These are phyloP conservation scores for Apostasia ramifera DNA, from an alignment of 106 monocot genomes.

Conservation along the genomic window DNA sequence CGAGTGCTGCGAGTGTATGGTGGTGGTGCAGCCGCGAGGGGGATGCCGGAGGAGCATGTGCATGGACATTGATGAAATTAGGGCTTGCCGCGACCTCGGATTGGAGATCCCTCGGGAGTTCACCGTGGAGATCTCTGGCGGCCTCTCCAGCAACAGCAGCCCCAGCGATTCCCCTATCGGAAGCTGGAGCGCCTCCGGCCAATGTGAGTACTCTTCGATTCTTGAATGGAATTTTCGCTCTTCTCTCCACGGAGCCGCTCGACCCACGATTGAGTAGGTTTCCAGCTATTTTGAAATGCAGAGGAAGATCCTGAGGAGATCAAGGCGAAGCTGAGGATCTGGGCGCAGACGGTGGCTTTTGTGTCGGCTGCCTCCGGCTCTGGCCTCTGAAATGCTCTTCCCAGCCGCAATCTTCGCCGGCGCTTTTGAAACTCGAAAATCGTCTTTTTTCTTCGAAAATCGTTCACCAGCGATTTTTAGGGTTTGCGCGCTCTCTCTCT, in stretches of 20 bases:
- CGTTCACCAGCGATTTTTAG: background rate
- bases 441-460: background rate
- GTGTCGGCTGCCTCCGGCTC: slow-evolving; percentile 7
- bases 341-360: slow-evolving; percentile 18
- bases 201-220: slow-evolving; percentile 12
- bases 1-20: slow-evolving; percentile 1
- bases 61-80: slow-evolving; percentile 39
- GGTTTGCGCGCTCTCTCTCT: too few species aligned
- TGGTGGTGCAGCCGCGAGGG: slow-evolving; percentile 17
- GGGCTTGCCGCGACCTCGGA: slow-evolving; percentile 35
- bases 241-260: background rate
- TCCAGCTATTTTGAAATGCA: background rate
- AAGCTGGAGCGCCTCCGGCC: slow-evolving; percentile 18
- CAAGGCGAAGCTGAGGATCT: slow-evolving; percentile 17
- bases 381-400: background rate
- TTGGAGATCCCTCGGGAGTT: slow-evolving; percentile 32
- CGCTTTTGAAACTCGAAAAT: background rate
- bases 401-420: background rate
- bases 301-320: slow-evolving; percentile 13
- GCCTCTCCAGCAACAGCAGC: slow-evolving; percentile 2
- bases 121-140: slow-evolving; percentile 29
- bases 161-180: slow-evolving; percentile 6
- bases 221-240: background rate
- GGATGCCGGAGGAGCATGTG: slow-evolving; percentile 5
- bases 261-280: background rate